Percentiles rank a stretch among this genome's conserved stretches.
Evolutionary conservation across 2,329 filamentous ascomycete genomes (phyloP).

Genomic region (Penicillium decumbens): DNA sequence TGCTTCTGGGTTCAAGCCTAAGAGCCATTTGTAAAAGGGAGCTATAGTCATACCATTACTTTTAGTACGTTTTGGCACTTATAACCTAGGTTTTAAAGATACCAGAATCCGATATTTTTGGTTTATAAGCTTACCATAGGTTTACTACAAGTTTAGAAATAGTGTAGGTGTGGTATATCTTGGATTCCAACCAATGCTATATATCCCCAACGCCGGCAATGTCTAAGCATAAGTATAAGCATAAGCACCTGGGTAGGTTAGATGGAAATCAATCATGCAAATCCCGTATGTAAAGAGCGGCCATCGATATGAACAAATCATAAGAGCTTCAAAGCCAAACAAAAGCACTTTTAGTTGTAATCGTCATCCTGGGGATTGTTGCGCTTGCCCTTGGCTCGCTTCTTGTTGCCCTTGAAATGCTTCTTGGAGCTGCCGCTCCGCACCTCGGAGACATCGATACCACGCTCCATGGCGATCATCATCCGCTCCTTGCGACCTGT

Average conservation of each 20-base stretch:
- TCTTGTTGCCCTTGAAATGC: constrained; percentile 54
- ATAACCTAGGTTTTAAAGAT: background rate
- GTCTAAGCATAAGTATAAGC: background rate
- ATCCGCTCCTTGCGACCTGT: constrained; percentile 75
- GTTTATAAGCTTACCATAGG: background rate
- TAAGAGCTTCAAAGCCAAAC: constrained; percentile 5
- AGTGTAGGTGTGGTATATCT: constrained; percentile 1
- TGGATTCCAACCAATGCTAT: constrained; percentile 3
- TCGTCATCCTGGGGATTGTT: constrained; percentile 30
- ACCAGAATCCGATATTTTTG: background rate
- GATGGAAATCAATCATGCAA: constrained; percentile 16
- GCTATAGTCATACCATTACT: background rate
- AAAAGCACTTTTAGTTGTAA: constrained; percentile 26
- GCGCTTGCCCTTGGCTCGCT: constrained; percentile 31
- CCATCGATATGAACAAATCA: constrained; percentile 12
- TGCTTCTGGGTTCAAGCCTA: constrained; percentile 35
- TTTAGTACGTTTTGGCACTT: background rate
- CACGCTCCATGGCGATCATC: constrained; percentile 77
- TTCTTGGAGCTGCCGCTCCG: constrained; percentile 67
- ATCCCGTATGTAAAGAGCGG: constrained; percentile 13
- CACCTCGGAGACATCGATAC: constrained; percentile 76
- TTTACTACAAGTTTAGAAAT: background rate
- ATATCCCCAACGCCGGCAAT: constrained; percentile 15
- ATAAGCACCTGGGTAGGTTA: constrained; percentile 9
- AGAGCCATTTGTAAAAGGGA: constrained; percentile 32